Conservation (phyloP, 2,329 filamentous ascomycete species). For the Bretziella fagacearum region DNA sequence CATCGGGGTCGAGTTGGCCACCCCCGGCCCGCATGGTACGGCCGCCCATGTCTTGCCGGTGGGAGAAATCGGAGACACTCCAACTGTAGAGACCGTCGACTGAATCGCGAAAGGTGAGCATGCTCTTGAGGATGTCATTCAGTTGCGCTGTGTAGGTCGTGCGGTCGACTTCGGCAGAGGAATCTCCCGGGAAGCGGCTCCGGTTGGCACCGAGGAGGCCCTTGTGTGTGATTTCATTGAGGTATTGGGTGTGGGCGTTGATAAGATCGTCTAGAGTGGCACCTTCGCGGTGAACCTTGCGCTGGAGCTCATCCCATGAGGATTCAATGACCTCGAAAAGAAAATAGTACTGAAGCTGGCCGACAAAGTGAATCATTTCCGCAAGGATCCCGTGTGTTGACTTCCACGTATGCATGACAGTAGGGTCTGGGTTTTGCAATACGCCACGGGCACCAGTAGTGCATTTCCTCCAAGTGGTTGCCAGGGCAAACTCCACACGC, state of each 20-base stretch:
- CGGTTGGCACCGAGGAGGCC: slow-evolving; percentile 66
- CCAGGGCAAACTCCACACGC: slow-evolving; percentile 84
- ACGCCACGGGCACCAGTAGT: slow-evolving; percentile 94
- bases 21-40: slow-evolving; percentile 37
- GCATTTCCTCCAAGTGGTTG: slow-evolving; percentile 81
- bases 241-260: slow-evolving; percentile 73
- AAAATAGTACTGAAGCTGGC: slow-evolving; percentile 96
- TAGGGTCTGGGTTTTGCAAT: slow-evolving; percentile 52
- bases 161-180: slow-evolving; percentile 34
- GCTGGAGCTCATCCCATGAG: slow-evolving; percentile 81
- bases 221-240: slow-evolving; percentile 90
- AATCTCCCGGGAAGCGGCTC: slow-evolving; percentile 23
- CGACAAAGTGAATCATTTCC: slow-evolving; percentile 97
- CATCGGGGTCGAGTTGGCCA: slow-evolving; percentile 18
- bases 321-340: slow-evolving; percentile 96
- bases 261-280: slow-evolving; percentile 93
- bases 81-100: slow-evolving; percentile 91
- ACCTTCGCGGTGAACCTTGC: slow-evolving; percentile 63
- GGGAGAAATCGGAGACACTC: slow-evolving; percentile 85
- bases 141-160: slow-evolving; percentile 78
- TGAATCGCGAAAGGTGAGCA: slow-evolving; percentile 84
- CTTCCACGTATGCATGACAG: slow-evolving; percentile 72
- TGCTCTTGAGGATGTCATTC: slow-evolving; percentile 78
- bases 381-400: slow-evolving; percentile 72
- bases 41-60: slow-evolving; percentile 68